These are phyloP conservation scores for Leptographium wingfieldii DNA, from an alignment of 2,329 filamentous ascomycete species.

Conservation along the genomic window DNA sequence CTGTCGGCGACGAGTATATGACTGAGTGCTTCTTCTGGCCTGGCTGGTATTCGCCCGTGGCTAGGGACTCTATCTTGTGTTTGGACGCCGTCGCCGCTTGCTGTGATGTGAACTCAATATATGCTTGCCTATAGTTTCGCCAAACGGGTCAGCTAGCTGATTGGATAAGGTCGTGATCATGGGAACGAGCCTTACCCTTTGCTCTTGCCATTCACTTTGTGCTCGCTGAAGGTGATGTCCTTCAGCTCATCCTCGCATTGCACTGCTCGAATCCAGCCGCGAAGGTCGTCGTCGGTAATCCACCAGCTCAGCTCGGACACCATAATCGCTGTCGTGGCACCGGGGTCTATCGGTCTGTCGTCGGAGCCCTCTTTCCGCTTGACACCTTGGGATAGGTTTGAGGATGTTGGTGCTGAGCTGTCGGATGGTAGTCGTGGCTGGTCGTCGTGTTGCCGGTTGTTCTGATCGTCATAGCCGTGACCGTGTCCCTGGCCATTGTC, in stretches of 20 bases:
- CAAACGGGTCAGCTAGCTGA: neutral
- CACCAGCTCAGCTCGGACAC: conserved; percentile 93
- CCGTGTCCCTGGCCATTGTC: conserved; percentile 24
- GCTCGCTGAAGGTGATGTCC: conserved; percentile 93
- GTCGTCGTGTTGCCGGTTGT: conserved; percentile 11
- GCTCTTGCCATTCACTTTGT: conserved; percentile 98
- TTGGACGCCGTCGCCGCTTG: conserved; percentile 82
- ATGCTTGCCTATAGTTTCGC: conserved; percentile 47
- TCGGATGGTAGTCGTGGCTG: conserved; percentile 8
- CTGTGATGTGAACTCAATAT: conserved; percentile 70
- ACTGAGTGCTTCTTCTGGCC: conserved; percentile 60
- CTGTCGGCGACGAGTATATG: conserved; percentile 61
- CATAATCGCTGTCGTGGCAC: conserved; percentile 59
- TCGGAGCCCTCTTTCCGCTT: conserved; percentile 51
- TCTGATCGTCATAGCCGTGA: conserved; percentile 11
- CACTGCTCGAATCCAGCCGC: conserved; percentile 72
- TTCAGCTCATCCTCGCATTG: conserved; percentile 73
- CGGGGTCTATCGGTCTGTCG: conserved; percentile 44
- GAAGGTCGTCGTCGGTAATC: conserved; percentile 90
- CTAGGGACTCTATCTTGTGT: conserved; percentile 58
- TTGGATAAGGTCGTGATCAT: neutral
- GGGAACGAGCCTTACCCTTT: conserved; percentile 57
- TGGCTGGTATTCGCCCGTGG: conserved; percentile 35
- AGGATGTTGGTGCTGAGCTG: conserved; percentile 15
- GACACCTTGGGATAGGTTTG: conserved; percentile 37